phyloP scores from a whole-genome alignment of 345 rosid species.

The Populus pruinosa region DNA sequence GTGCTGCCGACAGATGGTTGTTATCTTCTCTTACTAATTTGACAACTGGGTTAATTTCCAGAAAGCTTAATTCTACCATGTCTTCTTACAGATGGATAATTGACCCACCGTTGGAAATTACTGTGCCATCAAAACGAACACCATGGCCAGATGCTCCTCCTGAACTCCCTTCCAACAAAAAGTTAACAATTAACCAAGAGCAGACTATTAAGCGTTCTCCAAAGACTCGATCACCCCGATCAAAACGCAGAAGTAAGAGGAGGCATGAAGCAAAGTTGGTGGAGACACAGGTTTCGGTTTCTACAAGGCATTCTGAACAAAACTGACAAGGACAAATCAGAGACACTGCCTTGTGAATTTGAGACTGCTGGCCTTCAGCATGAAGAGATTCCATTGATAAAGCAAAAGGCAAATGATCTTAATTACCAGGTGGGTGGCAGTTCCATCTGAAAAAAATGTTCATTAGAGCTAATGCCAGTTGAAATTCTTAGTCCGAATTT shows the following conservation, averaged over 20 bases:
- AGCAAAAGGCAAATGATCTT: constrained; percentile 13
- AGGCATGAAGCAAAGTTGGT: constrained; percentile 58
- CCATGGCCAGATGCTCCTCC: constrained; percentile 97
- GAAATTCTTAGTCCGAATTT: constrained; percentile 20
- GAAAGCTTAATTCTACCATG: constrained; percentile 5
- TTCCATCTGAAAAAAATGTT: constrained; percentile 22
- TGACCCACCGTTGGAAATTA: constrained; percentile 84
- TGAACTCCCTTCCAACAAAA: constrained; percentile 59
- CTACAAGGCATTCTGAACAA: constrained; percentile 47
- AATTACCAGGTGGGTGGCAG: constrained; percentile 4
- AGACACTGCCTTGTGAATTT: constrained; percentile 14
- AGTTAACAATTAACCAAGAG: constrained; percentile 36
- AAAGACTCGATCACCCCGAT: constrained; percentile 52
- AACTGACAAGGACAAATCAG: constrained; percentile 21
- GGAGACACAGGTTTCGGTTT: constrained; percentile 42
- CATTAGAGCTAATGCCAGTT: constrained; percentile 12
- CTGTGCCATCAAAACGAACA: constrained; percentile 77
- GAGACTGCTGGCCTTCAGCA: constrained; percentile 13
- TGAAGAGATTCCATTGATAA: constrained; percentile 8
- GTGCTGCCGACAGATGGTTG: background rate
- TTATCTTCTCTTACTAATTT: background rate
- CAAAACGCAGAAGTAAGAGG: constrained; percentile 69
- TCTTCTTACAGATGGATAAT: constrained; percentile 67
- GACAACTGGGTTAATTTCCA: background rate
- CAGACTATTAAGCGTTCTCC: constrained; percentile 46